Base-by-base conservation (phyloP, 1,284 basidiomycete species). In the Tilletia horrida region DNA sequence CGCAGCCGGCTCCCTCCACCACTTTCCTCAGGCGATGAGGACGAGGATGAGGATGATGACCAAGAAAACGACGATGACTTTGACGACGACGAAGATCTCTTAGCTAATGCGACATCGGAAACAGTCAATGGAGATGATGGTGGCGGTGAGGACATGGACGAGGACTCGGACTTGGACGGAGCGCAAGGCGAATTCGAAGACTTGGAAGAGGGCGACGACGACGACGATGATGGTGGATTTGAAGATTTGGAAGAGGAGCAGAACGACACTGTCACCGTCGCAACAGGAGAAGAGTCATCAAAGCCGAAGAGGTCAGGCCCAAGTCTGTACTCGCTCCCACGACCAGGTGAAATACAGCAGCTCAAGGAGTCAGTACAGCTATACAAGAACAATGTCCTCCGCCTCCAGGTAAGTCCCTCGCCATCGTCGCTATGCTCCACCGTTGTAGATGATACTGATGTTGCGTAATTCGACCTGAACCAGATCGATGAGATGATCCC, bases 321-420 rank as follows among this genome's bases (percentile, higher is more conserved):
- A 23, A 72, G 76, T 7, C 79, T 85, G 21, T 85, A 85, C 77
- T 81, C 83, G 44, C 81, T 85, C 0, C 84, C 85, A 0, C 86
- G 85, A 0, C 78, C 83, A 23, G 82, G 89, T 69, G 92, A 95
- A 81, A 85, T 95, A 61, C 86, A 89, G 68, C 84, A 83, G 6
- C 88, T 93, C 69, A 90, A 89, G 79, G 87, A 91, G 78, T 88
- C 92, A 7, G 85, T 87, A 29, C 89, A 92, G 68, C 84, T 96
- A 18, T 92, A 90, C 79, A 86, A 87, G 75, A 93, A 91, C 0
- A 90, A 87, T 65, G 87, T 92, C 1, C 92, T 96, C 84, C 92
- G 91, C 80, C 85, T 93, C 8, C 89, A 92, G 85, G 90, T 89
- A 64, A 47, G 84, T 75, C 18, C 13, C n/a, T n/a, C n/a, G n/a